A percentile compares a stretch with the other conserved stretches of the same genome.
phyloP scores from a whole-genome alignment of 108 stramenopile genomes.

The Nannochloropsis salina region DNA sequence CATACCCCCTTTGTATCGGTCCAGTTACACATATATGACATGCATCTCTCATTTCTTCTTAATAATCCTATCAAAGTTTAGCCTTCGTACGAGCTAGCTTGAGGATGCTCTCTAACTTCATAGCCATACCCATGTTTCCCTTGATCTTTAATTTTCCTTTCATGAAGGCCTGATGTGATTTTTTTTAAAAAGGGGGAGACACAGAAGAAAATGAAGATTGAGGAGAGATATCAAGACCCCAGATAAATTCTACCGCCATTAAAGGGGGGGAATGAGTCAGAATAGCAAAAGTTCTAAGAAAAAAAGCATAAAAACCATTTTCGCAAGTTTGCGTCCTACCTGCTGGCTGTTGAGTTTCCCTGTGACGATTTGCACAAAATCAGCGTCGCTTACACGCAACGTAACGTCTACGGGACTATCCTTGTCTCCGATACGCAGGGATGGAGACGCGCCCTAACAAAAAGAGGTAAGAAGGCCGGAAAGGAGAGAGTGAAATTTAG shows the following conservation, averaged over 20 bases:
- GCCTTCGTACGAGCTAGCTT: background rate
- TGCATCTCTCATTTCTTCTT: too few relatives aligned
- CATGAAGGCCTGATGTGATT: conserved; percentile 23
- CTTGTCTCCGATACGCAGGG: background rate
- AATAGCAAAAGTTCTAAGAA: too few relatives aligned
- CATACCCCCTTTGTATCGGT: too few relatives aligned
- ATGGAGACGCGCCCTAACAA: background rate
- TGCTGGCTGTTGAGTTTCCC: conserved; percentile 10
- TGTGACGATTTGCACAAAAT: background rate
- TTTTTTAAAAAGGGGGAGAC: background rate
- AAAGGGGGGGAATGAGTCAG: background rate
- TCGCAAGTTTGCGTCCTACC: background rate
- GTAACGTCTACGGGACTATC: background rate
- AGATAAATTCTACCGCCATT: background rate
- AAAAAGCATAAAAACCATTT: too few relatives aligned
- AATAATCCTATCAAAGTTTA: background rate
- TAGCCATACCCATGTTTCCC: conserved; percentile 25
- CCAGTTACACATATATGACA: too few relatives aligned
- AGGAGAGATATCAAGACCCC: background rate
- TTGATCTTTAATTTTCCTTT: conserved; percentile 23
- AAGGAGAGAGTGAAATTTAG: background rate
- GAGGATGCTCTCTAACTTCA: conserved; percentile 28
- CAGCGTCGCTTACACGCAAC: background rate
- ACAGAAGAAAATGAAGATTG: background rate
- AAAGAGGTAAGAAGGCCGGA: background rate